Conservation (phyloP, 2,329 filamentous ascomycete species). For the Aspergillus pseudoviridinutans region DNA sequence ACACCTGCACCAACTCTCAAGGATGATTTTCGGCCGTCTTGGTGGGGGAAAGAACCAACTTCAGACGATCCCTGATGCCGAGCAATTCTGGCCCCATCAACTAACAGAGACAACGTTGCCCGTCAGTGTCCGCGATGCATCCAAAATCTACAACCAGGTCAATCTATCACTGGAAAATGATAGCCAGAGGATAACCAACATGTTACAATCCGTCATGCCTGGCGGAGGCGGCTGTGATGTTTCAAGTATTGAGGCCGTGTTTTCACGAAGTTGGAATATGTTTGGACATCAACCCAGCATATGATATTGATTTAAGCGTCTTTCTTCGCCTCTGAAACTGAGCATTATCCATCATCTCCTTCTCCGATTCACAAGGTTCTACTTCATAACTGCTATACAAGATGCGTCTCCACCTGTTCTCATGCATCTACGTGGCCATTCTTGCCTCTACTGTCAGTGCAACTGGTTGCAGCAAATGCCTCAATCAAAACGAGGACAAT, state of each 20-base stretch:
- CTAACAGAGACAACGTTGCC: not conserved
- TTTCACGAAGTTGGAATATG: not conserved
- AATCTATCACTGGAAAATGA: not conserved
- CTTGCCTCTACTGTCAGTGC: not conserved
- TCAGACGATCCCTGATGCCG: not conserved
- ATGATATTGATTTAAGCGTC: not conserved
- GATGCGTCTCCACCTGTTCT: not conserved
- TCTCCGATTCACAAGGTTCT: not conserved
- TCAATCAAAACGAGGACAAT: not conserved
- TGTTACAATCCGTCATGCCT: not conserved
- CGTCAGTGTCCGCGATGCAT: not conserved
- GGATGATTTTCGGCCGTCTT: not conserved
- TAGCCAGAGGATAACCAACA: not conserved
- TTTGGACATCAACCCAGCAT: not conserved
- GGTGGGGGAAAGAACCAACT: not conserved
- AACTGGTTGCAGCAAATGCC: not conserved
- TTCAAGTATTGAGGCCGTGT: not conserved
- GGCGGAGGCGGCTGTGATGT: not conserved
- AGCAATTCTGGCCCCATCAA: not conserved
- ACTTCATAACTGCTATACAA: not conserved
- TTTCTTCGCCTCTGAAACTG: not conserved
- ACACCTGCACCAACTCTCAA: not conserved
- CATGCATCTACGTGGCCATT: not conserved
- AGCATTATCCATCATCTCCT: not conserved
- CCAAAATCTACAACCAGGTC: not conserved